Evolutionary conservation across 2,329 filamentous ascomycete genomes (phyloP), one percentile per base, ranked within the genome.

Genomic region (Cladosporium austrohemisphaericum): DNA sequence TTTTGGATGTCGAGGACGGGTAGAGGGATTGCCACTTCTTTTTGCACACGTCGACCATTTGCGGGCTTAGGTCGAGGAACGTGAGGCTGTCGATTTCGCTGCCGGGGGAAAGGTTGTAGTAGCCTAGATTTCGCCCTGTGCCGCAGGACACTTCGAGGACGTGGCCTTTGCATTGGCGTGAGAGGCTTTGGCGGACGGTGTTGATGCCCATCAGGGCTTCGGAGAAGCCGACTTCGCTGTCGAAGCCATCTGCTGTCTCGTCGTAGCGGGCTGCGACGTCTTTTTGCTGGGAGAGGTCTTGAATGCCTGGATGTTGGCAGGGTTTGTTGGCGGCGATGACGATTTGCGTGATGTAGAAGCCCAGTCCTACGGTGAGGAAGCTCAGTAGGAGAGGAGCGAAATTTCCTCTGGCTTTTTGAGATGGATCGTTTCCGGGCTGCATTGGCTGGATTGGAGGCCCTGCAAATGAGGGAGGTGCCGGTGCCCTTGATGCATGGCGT

Each of bases 131-230:
- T 54, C 74, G 64, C 13, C 73, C 74, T 0, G 74, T 76, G 5
- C 74, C 74, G 37, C 72, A 74, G 16, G 71, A 70, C 11, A 71
- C 71, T 59, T 77, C 74, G 28, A 76, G 57, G 11, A 77, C 73
- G 59, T 77, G 65, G 1, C 74, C 74, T 10, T 57, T 60, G 49
- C 70, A 74, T 56, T 65, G 62, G 28, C 57, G 52, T 3, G 68
- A 65, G 20, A 77, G 61, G 52, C 66, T 60, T 53, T 68, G 68
- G 41, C 74, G 67, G 43, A 66, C 63, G 36, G 57, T 58, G 20
- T 62, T 69, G 46, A 76, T 57, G 18, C 73, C 64, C 53, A 70
- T 67, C 28, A 73, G 53, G 51, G 57, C 64, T 55, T 77, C 74
- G 5, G 68, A 68, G 14, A 66, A 58, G 47, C 68, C 68, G 28